phyloP scores from a whole-genome alignment of 2,329 filamentous ascomycete species.

The Calycina marina region DNA sequence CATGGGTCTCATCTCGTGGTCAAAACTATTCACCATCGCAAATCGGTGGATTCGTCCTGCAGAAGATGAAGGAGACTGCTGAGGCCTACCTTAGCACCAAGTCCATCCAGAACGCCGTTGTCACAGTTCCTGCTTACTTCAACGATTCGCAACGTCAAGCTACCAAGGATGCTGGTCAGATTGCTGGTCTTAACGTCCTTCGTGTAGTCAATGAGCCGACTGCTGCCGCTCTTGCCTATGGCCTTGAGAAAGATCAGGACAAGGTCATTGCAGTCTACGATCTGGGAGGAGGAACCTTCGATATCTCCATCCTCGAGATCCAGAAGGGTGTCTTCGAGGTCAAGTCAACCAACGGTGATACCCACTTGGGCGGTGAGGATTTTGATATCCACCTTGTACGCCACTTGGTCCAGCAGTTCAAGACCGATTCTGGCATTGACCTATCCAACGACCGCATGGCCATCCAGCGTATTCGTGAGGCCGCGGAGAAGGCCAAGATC shows the following conservation, averaged over 20 bases:
- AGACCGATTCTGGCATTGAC: slow-evolving; percentile 87
- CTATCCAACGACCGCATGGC: slow-evolving; percentile 90
- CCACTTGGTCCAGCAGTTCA: slow-evolving; percentile 88
- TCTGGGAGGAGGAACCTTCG: slow-evolving; percentile 96
- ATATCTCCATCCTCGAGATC: slow-evolving; percentile 96
- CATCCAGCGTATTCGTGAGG: slow-evolving; percentile 97
- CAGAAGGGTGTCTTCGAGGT: slow-evolving; percentile 98
- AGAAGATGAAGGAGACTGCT: slow-evolving; percentile 99
- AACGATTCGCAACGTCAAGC: slow-evolving; percentile 97
- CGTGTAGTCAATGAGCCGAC: slow-evolving; percentile 98
- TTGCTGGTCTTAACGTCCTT: slow-evolving; percentile 88
- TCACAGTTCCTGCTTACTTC: slow-evolving; percentile 96
- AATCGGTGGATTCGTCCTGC: slow-evolving; percentile 88
- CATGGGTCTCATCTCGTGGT: slow-evolving; percentile 85
- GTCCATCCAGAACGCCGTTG: slow-evolving; percentile 86
- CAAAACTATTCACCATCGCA: slow-evolving; percentile 98
- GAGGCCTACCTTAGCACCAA: slow-evolving; percentile 79
- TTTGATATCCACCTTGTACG: slow-evolving; percentile 93
- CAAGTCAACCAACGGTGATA: slow-evolving; percentile 98
- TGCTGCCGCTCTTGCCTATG: slow-evolving; percentile 87
- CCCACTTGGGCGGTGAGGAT: slow-evolving; percentile 94
- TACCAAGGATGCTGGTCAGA: slow-evolving; percentile 96
- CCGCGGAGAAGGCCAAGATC: slow-evolving; percentile 98
- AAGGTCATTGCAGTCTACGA: slow-evolving; percentile 89
- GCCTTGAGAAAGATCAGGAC: slow-evolving; percentile 88